phyloP scores from a whole-genome alignment of 2,329 filamentous ascomycete genomes.

The Penicillium crustosum region DNA sequence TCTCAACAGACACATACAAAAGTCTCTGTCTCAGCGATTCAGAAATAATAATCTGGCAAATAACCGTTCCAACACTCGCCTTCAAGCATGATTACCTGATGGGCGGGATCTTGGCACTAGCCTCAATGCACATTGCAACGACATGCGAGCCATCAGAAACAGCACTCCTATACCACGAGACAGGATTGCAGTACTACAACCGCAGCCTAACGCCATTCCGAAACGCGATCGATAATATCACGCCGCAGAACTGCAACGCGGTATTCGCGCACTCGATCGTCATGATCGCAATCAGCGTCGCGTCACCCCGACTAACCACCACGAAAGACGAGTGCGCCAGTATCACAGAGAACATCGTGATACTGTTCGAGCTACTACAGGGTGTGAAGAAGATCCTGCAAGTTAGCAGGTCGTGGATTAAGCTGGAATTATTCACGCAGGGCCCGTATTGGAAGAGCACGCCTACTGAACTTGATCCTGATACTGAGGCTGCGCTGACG shows the following conservation, averaged over 20 bases:
- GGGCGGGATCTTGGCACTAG: constrained; percentile 38
- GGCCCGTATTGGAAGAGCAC: constrained; percentile 51
- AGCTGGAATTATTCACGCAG: constrained; percentile 52
- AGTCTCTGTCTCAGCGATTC: constrained; percentile 34
- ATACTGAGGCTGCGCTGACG: constrained; percentile 22
- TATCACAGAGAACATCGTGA: constrained; percentile 29
- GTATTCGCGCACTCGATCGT: constrained; percentile 32
- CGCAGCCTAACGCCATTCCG: constrained; percentile 30
- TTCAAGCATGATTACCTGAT: constrained; percentile 38
- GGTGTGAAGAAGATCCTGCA: constrained; percentile 30
- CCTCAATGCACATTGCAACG: constrained; percentile 39
- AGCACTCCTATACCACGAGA: constrained; percentile 25
- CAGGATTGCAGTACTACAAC: constrained; percentile 30
- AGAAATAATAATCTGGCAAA: constrained; percentile 34
- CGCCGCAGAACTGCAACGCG: constrained; percentile 30
- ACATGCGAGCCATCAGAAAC: constrained; percentile 13
- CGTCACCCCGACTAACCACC: constrained; percentile 24
- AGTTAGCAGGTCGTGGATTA: constrained; percentile 38
- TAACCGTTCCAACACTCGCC: constrained; percentile 35
- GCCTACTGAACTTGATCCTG: constrained; percentile 14
- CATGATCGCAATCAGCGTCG: constrained; percentile 28
- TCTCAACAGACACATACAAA: constrained; percentile 47
- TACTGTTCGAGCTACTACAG: constrained; percentile 30
- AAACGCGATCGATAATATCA: constrained; percentile 27
- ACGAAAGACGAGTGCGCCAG: constrained; percentile 11